Evolutionary conservation across 768 basidiomycete genomes (phyloP), one percentile per base, ranked within the genome.

Genomic region (Tephrocybe sp.): DNA sequence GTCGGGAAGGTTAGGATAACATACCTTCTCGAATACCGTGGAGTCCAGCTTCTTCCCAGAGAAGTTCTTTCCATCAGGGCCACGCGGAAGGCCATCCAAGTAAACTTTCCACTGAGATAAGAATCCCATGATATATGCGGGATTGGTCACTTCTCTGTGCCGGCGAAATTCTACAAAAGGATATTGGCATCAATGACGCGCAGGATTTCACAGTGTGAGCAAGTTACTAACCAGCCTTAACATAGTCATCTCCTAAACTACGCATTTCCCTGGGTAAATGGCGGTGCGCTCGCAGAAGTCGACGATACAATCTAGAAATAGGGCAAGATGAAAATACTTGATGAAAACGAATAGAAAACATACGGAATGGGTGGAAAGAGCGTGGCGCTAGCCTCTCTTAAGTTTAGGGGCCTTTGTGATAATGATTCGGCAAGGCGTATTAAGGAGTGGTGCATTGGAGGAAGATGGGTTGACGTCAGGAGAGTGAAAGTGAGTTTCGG

Each of bases 81-180:
- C 78, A 22, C 60, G 68, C 11, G 83, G 84, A 31, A 88, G 65
- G 53, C 80, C 69, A 59, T 96, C 92, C 49, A 98, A 76, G 67
- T 99, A 98, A 51, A 80, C 66, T 67, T 96, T 97, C 96, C 96
- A 99, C 62, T 98, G 91, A 3, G 88, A 87, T 8, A 98, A 75
- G 64, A 99, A 99, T 2, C 92, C 94, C 65, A 98, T 96, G 54
- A 98, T 83, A 65, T 98, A 84, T 7, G 86, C 76, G 2, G 93
- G 90, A 68, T 98, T 98, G 17, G 85, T 85, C 10, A 85, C 81
- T 19, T 79, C 72, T 59, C 73, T 82, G 57, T 97, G 95, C 40
- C 88, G 74, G 6, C 89, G 84, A 68, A 97, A 98, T 68, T 99
- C 96, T 92, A 53, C 17, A n/a, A 17, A 31, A 47, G 35, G 58